phyloP scores from a whole-genome alignment of 805 yeast species.

The Pichia eremophila region DNA sequence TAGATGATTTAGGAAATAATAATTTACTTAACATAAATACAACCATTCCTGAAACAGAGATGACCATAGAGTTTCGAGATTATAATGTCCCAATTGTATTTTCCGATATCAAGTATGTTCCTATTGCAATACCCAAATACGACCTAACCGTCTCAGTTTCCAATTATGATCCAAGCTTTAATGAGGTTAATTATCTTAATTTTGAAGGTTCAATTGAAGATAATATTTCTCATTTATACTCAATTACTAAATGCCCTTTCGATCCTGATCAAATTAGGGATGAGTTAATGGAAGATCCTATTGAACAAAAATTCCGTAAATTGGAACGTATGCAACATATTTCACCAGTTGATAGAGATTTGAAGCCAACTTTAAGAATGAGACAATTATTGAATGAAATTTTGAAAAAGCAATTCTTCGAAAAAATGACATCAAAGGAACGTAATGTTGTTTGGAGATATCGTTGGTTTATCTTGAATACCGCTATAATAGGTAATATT shows the following conservation, averaged over 20 bases:
- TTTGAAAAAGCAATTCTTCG: constrained; percentile 72
- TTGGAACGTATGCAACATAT: constrained; percentile 77
- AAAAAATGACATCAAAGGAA: constrained; percentile 70
- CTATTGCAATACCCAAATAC: constrained; percentile 20
- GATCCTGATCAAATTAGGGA: constrained; percentile 55
- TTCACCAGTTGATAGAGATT: constrained; percentile 68
- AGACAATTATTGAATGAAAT: constrained; percentile 66
- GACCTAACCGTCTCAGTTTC: constrained; percentile 14
- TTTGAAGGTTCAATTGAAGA: constrained; percentile 6
- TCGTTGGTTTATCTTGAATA: constrained; percentile 67
- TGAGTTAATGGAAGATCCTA: constrained; percentile 55
- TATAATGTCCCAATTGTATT: constrained; percentile 68
- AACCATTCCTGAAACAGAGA: constrained; percentile 2
- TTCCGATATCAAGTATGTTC: constrained; percentile 43
- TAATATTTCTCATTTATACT: neutral
- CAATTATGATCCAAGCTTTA: constrained; percentile 14
- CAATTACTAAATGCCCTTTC: constrained; percentile 30
- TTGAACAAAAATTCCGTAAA: constrained; percentile 78
- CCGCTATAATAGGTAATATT: constrained; percentile 27
- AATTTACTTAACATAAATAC: constrained; percentile 7
- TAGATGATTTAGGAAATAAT: constrained; percentile 28
- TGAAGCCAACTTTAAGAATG: constrained; percentile 79
- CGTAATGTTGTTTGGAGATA: constrained; percentile 87
- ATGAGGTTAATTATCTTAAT: constrained; percentile 20
- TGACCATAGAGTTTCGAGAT: constrained; percentile 45